Percentiles rank a stretch among this genome's conserved stretches.
These are phyloP conservation scores for Daldinia grandis DNA, from an alignment of 495 filamentous ascomycete species.

Conservation along the genomic window DNA sequence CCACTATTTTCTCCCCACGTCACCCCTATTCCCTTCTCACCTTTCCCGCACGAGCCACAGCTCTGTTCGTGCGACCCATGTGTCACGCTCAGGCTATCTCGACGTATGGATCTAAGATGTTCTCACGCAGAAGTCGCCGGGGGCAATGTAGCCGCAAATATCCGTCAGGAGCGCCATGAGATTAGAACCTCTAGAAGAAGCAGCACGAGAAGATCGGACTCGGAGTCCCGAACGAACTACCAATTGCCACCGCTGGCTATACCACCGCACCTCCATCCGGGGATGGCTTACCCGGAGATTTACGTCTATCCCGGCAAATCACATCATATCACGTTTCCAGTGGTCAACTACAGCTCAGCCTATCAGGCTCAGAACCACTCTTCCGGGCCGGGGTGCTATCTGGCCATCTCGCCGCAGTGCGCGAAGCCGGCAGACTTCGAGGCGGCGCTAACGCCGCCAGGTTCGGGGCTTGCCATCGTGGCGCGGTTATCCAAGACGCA, in stretches of 20 bases:
- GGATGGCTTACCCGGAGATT: constrained; percentile 19
- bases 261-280: background rate
- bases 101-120: background rate
- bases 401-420: constrained; percentile 36
- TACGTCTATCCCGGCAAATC: constrained; percentile 34
- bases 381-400: constrained; percentile 19
- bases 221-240: background rate
- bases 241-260: background rate
- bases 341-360: constrained; percentile 36
- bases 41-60: background rate
- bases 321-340: constrained; percentile 37
- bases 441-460: constrained; percentile 10
- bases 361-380: background rate
- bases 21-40: background rate
- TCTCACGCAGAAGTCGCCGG: background rate
- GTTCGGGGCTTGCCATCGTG: constrained; percentile 19
- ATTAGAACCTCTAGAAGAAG: background rate
- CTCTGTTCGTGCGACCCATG: constrained; percentile 18
- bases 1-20: background rate
- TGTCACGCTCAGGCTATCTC: background rate
- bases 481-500: constrained; percentile 19
- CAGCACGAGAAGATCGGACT: background rate
- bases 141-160: background rate
- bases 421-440: constrained; percentile 31
- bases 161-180: background rate